These are phyloP conservation scores for Boletus speciosus DNA, from an alignment of 768 basidiomycete species.

Conservation along the genomic window DNA sequence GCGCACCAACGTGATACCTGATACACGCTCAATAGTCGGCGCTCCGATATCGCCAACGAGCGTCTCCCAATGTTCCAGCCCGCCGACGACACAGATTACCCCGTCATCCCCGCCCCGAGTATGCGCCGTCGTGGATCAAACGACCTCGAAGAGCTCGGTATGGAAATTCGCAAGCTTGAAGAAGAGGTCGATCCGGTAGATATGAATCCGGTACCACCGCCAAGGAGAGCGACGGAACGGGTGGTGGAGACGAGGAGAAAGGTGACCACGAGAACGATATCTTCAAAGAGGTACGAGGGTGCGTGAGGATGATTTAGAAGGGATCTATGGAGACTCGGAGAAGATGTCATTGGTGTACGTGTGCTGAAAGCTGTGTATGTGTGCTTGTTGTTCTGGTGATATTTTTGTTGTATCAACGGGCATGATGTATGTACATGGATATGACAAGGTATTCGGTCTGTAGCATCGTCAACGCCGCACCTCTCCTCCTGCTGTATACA, in stretches of 20 bases:
- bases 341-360: background rate
- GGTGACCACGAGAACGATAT: constrained; percentile 42
- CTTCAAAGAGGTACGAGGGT: constrained; percentile 52
- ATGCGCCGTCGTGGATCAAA: constrained; percentile 49
- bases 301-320: constrained; percentile 1
- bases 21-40: constrained; percentile 45
- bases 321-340: background rate
- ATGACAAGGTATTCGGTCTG: too few relatives aligned
- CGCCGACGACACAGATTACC: constrained; percentile 28
- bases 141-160: constrained; percentile 44
- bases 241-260: constrained; percentile 58
- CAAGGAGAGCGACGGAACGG: constrained; percentile 46
- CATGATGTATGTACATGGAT: constrained; percentile 1
- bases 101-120: constrained; percentile 58
- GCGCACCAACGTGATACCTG: background rate
- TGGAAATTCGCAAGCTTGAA: constrained; percentile 65
- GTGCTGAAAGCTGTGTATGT: background rate
- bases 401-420: background rate
- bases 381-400: background rate
- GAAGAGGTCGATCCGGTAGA: constrained; percentile 47
- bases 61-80: constrained; percentile 60
- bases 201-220: background rate
- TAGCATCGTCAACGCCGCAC: too few relatives aligned
- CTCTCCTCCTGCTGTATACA: too few relatives aligned
- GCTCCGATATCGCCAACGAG: constrained; percentile 71